phyloP scores from a whole-genome alignment of 257 asterid species.

The Solanum ossicruentum region DNA sequence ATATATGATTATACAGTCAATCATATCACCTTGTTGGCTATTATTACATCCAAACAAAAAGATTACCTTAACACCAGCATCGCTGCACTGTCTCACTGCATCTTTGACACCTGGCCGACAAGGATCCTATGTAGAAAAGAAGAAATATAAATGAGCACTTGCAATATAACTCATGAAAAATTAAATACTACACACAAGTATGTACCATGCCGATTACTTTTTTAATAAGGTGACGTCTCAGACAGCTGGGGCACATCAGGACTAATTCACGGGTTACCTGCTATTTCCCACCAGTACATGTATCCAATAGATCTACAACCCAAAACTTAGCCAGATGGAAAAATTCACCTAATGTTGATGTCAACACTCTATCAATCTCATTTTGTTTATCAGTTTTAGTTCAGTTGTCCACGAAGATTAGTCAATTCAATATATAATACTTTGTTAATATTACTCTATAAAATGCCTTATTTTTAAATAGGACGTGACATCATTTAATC shows the following conservation, averaged over 20 bases:
- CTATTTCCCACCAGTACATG: background rate
- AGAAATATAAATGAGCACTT: background rate
- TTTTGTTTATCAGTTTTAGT: background rate
- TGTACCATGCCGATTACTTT: background rate
- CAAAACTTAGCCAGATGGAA: background rate
- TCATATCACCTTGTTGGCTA: background rate
- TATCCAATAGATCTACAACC: background rate
- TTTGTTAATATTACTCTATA: background rate
- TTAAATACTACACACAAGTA: background rate
- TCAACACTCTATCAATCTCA: background rate
- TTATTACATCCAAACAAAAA: background rate
- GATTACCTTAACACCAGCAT: conserved; percentile 82
- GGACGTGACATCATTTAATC: background rate
- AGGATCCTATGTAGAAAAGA: conserved; percentile 58
- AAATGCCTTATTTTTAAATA: background rate
- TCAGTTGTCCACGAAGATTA: background rate
- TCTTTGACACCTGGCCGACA: conserved; percentile 97
- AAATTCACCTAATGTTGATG: background rate
- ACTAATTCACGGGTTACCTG: background rate
- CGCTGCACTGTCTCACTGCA: conserved; percentile 76
- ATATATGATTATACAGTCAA: background rate
- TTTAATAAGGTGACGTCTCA: background rate
- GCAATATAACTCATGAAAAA: background rate
- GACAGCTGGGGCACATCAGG: background rate
- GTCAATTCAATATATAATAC: background rate